Conservation (phyloP, 768 basidiomycete genomes). For the Leccinum longicurvipes region DNA sequence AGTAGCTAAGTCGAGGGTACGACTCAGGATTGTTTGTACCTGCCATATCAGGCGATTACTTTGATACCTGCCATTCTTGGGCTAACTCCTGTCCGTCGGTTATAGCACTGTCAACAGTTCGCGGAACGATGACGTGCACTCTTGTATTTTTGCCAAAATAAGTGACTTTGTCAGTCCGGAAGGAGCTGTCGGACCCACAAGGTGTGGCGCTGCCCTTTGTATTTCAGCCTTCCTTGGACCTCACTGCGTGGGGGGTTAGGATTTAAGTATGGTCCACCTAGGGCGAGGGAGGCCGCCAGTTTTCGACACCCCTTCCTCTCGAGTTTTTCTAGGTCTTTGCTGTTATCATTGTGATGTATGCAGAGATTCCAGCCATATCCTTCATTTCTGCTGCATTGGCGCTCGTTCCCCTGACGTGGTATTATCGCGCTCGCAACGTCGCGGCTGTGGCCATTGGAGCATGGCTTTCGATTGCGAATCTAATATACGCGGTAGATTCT, state of each 20-base stretch:
- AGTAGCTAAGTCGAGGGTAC: not conserved
- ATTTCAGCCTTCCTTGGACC: not conserved
- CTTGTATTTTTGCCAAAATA: slow-evolving; percentile 30
- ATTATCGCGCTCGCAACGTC: slow-evolving; percentile 42
- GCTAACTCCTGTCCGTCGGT: slow-evolving; percentile 14
- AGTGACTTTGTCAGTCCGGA: slow-evolving; percentile 19
- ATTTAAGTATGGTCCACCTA: slow-evolving; percentile 15
- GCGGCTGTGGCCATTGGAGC: slow-evolving; percentile 45
- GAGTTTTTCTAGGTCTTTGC: slow-evolving; percentile 3
- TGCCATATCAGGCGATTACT: slow-evolving; percentile 29
- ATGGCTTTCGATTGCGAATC: slow-evolving; percentile 49
- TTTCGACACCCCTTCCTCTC: slow-evolving; percentile 15
- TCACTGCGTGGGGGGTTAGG: not conserved
- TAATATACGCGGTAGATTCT: slow-evolving; percentile 55
- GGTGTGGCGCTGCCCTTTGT: slow-evolving; percentile 18
- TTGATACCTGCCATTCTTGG: slow-evolving; percentile 26
- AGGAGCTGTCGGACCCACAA: not conserved
- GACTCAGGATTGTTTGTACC: slow-evolving; percentile 15
- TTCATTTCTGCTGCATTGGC: slow-evolving; percentile 43
- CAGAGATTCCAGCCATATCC: slow-evolving; percentile 39
- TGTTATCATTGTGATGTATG: slow-evolving; percentile 19
- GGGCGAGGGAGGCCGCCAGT: not conserved
- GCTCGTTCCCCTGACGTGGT: slow-evolving; percentile 39
- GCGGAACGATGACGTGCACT: slow-evolving; percentile 4
- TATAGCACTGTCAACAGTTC: not conserved